A percentile compares a stretch with the other conserved stretches of the same genome.
These are phyloP conservation scores for Pelargonium australe DNA, from an alignment of 441 rosid species.

Conservation along the genomic window DNA sequence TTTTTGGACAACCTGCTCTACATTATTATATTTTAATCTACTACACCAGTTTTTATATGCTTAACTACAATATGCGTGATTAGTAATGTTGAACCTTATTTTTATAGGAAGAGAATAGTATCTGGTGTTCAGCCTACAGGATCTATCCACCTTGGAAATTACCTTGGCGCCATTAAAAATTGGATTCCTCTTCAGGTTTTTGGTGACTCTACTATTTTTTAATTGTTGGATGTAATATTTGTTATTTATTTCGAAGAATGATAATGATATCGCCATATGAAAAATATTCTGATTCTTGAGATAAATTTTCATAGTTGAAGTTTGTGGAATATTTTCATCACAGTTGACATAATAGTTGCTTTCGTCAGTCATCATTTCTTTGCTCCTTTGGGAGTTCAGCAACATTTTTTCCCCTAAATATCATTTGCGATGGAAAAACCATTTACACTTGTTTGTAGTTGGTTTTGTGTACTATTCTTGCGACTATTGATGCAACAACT, in stretches of 20 bases:
- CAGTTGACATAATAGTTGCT: background rate
- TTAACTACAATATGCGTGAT: background rate
- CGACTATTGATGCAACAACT: too few relatives aligned
- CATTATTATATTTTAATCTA: too few relatives aligned
- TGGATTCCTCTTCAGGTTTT: conserved; percentile 80
- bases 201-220: background rate
- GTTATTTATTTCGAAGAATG: background rate
- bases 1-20: too few relatives aligned
- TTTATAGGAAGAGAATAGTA: conserved; percentile 64
- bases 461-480: too few relatives aligned
- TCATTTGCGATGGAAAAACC: too few relatives aligned
- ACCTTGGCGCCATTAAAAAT: conserved; percentile 86
- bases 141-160: conserved; percentile 80
- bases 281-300: background rate
- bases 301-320: background rate
- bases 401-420: background rate
- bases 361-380: background rate
- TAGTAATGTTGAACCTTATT: background rate
- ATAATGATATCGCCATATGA: background rate
- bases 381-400: background rate
- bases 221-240: background rate
- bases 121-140: conserved; percentile 97
- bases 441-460: too few relatives aligned
- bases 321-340: background rate
- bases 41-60: background rate